Conservation (phyloP, 1,284 basidiomycete genomes). For the Ceratorhiza oryzae-sativae region DNA sequence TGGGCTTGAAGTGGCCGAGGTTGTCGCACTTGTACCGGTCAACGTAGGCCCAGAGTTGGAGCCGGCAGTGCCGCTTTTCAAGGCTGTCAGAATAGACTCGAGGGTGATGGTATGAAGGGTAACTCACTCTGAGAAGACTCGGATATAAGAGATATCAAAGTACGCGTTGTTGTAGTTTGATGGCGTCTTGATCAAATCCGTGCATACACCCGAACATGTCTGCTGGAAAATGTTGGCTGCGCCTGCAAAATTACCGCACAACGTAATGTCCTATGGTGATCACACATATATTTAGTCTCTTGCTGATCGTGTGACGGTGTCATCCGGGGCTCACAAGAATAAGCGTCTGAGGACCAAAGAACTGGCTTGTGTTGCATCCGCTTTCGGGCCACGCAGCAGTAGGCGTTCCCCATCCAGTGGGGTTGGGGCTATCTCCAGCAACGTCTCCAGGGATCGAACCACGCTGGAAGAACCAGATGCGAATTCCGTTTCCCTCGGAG, state of each 20-base stretch:
- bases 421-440: slow-evolving; percentile 30
- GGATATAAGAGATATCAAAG: slow-evolving; percentile 44
- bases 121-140: slow-evolving; percentile 42
- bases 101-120: background rate
- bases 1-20: slow-evolving; percentile 2
- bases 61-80: slow-evolving; percentile 11
- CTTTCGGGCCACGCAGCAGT: slow-evolving; percentile 40
- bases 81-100: background rate
- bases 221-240: slow-evolving; percentile 40
- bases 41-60: slow-evolving; percentile 29
- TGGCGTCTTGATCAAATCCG: slow-evolving; percentile 42
- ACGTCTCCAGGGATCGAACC: slow-evolving; percentile 28
- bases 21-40: slow-evolving; percentile 1
- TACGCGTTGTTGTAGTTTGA: slow-evolving; percentile 44
- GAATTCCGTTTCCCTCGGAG: slow-evolving; percentile 23
- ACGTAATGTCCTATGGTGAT: slow-evolving; percentile 42
- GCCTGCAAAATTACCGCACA: slow-evolving; percentile 45
- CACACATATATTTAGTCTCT: background rate
- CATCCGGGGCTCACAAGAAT: slow-evolving; percentile 29
- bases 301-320: background rate
- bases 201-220: slow-evolving; percentile 43
- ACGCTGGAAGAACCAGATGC: slow-evolving; percentile 40
- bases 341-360: slow-evolving; percentile 38
- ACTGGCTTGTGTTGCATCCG: slow-evolving; percentile 37
- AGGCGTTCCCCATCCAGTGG: slow-evolving; percentile 39